Evolutionary conservation across 768 basidiomycete species (phyloP).

Genomic region (Mycena pura): DNA sequence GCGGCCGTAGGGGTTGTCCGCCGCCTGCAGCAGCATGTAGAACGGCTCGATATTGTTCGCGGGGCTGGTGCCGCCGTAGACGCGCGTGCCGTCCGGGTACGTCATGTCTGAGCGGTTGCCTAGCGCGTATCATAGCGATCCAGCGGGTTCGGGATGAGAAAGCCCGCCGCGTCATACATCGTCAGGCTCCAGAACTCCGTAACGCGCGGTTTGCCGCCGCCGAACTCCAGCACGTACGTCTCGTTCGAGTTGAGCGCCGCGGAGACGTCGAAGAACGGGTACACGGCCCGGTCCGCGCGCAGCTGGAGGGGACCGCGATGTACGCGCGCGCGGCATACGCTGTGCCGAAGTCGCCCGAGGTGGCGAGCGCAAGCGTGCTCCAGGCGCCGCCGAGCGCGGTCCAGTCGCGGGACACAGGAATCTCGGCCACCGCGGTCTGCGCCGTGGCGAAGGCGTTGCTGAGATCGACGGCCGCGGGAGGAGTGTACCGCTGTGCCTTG

Average conservation of each 20-base stretch:
- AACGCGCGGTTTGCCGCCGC: conserved; percentile 12
- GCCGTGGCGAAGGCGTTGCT: not conserved
- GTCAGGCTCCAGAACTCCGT: conserved; percentile 19
- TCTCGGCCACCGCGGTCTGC: not conserved
- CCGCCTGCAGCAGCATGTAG: conserved; percentile 14
- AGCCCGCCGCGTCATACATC: conserved; percentile 15
- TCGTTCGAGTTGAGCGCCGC: not conserved
- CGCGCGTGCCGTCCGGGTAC: conserved; percentile 5
- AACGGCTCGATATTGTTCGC: not conserved
- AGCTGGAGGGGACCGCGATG: conserved; percentile 12
- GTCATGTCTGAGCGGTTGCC: conserved; percentile 12
- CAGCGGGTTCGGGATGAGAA: not conserved
- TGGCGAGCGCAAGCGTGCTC: not conserved
- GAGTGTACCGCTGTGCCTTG: not conserved
- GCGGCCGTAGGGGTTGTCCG: not conserved
- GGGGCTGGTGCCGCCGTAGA: not conserved
- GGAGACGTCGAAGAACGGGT: not conserved
- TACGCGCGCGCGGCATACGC: conserved; percentile 1
- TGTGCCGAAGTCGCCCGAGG: conserved; percentile 4
- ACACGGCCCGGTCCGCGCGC: not conserved
- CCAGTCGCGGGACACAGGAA: not conserved
- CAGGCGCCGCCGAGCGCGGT: not conserved
- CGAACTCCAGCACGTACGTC: conserved; percentile 6
- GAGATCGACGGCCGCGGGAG: conserved; percentile 7
- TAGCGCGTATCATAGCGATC: not conserved